Evolutionary conservation across 306 rosid genomes (phyloP).

Genomic region (Cotoneaster glaucophyllus): DNA sequence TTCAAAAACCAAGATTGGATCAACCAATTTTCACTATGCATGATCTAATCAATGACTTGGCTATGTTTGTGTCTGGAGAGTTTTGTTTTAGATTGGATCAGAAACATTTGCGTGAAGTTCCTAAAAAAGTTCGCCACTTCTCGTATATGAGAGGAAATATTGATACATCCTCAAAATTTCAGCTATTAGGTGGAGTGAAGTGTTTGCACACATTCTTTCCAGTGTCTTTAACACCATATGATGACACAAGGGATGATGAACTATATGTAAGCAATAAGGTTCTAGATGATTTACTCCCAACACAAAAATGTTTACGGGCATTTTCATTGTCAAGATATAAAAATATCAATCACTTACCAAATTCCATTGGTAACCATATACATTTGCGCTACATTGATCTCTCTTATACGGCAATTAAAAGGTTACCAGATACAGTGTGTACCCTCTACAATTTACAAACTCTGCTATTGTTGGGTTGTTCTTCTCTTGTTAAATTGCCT

Average conservation of each 20-base stretch:
- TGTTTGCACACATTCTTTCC: background rate
- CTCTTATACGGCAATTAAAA: background rate
- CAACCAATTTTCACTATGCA: background rate
- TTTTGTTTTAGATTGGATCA: background rate
- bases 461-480: background rate
- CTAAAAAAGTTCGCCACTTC: background rate
- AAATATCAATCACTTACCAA: background rate
- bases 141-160: background rate
- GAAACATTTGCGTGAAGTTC: accelerated
- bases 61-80: background rate
- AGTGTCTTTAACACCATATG: background rate
- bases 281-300: background rate
- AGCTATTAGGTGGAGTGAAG: background rate
- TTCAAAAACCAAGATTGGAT: background rate
- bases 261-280: background rate
- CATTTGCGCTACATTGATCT: background rate
- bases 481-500: background rate
- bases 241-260: no score
- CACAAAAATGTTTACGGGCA: background rate
- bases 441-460: slow-evolving; percentile 15
- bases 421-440: background rate
- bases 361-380: background rate
- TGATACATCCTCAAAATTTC: background rate
- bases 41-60: background rate
- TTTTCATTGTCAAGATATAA: background rate